Percentiles rank a stretch among this genome's conserved stretches.
Evolutionary conservation across 2,329 filamentous ascomycete species (phyloP).

Genomic region (Ceratocystis lukuohia): DNA sequence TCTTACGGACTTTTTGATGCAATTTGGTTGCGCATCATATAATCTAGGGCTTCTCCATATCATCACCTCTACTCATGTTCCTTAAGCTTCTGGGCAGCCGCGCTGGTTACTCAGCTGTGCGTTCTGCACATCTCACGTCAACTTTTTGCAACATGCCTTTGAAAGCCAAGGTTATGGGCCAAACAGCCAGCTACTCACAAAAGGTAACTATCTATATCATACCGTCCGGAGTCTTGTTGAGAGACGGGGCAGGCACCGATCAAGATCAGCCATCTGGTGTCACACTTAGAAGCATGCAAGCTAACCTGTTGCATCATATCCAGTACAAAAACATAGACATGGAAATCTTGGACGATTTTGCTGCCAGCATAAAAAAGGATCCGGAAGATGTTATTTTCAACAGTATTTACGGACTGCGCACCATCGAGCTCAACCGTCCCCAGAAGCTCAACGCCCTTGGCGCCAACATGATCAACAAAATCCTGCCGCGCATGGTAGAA

Average conservation of each 20-base stretch:
- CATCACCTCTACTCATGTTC: slow-evolving; percentile 14
- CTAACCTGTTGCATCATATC: background rate
- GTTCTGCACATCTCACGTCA: slow-evolving; percentile 32
- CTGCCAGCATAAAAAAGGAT: slow-evolving; percentile 26
- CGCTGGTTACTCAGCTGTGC: slow-evolving; percentile 39
- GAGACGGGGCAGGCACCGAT: background rate
- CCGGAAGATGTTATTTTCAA: slow-evolving; percentile 87
- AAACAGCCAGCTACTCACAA: slow-evolving; percentile 12
- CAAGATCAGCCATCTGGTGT: background rate
- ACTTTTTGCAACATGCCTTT: slow-evolving; percentile 53
- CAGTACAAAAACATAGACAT: slow-evolving; percentile 1
- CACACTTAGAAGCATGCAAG: background rate
- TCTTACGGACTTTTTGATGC: slow-evolving; percentile 12
- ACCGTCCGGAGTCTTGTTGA: background rate
- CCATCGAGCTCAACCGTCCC: slow-evolving; percentile 87
- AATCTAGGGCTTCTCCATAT: slow-evolving; percentile 7
- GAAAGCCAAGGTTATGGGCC: slow-evolving; percentile 49
- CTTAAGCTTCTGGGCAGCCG: slow-evolving; percentile 24
- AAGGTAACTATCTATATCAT: slow-evolving; percentile 3
- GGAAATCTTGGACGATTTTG: slow-evolving; percentile 4
- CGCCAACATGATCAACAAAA: slow-evolving; percentile 90
- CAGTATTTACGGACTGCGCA: slow-evolving; percentile 76
- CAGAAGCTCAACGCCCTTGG: slow-evolving; percentile 85
- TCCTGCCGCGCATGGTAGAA: slow-evolving; percentile 74
- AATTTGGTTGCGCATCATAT: slow-evolving; percentile 7